phyloP scores from a whole-genome alignment of 805 yeast genomes.

The Candida incommunis region DNA sequence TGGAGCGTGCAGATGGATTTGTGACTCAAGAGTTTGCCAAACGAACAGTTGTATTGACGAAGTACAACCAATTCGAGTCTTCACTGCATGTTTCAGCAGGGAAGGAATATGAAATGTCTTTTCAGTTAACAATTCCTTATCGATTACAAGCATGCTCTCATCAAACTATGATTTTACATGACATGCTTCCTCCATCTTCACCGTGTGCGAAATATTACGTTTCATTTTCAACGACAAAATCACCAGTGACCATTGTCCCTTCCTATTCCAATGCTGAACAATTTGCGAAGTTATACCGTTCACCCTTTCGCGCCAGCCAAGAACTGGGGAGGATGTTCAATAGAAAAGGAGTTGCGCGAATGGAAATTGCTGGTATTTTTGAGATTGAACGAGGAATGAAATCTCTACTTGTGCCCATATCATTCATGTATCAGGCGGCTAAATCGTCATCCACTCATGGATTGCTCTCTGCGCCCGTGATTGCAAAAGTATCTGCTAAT shows the following conservation, averaged over 20 bases:
- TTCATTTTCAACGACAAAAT: neutral
- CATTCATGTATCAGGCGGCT: neutral
- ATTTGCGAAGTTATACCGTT: neutral
- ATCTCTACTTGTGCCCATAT: neutral
- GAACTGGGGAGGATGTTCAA: neutral
- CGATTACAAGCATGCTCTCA: neutral
- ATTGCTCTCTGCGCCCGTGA: neutral
- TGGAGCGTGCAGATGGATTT: neutral
- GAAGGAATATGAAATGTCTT: neutral
- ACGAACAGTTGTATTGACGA: neutral
- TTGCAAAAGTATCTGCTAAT: neutral
- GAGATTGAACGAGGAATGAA: neutral
- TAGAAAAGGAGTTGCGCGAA: neutral
- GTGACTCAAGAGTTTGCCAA: constrained; percentile 1
- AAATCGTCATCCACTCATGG: too few relatives aligned
- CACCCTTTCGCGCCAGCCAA: neutral
- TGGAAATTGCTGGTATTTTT: neutral
- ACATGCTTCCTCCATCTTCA: neutral
- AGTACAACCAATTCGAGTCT: neutral
- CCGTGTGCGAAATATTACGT: neutral
- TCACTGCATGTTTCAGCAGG: neutral
- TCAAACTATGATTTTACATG: neutral
- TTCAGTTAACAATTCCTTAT: neutral
- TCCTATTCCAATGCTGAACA: neutral
- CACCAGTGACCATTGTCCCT: neutral